Conservation (phyloP, 495 filamentous ascomycete genomes). For the Elasticomyces elasticus region DNA sequence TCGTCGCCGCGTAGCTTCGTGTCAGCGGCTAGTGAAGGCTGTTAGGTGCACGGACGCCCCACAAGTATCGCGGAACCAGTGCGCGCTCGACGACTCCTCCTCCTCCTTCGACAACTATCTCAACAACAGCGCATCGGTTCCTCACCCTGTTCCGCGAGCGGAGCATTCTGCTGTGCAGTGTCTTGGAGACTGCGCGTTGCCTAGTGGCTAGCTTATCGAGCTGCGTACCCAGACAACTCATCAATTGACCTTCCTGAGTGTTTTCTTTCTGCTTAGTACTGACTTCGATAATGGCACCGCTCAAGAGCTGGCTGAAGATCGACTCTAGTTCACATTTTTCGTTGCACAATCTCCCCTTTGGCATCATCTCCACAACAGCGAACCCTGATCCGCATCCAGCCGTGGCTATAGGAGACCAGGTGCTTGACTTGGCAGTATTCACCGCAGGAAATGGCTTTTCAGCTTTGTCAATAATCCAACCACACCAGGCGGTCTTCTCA, state of each 20-base stretch:
- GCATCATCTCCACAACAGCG: constrained; percentile 59
- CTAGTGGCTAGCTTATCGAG: no score
- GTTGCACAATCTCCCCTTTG: constrained; percentile 84
- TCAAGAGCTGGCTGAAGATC: constrained; percentile 54
- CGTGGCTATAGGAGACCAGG: constrained; percentile 68
- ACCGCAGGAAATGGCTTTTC: constrained; percentile 49
- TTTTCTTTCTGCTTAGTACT: no score
- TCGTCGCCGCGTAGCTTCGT: not conserved
- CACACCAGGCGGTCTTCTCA: constrained; percentile 52
- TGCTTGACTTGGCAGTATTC: constrained; percentile 65
- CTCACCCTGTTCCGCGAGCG: no score
- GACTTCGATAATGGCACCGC: constrained; percentile 53
- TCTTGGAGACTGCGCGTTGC: no score
- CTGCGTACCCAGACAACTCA: no score
- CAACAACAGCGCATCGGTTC: no score
- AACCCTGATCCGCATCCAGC: constrained; percentile 52
- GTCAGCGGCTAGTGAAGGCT: not conserved
- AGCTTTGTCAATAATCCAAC: constrained; percentile 47
- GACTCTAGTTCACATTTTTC: constrained; percentile 64
- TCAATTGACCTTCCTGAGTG: no score
- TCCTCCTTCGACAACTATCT: no score
- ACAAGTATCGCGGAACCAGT: not conserved
- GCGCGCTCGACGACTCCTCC: no score
- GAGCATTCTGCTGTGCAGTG: no score
- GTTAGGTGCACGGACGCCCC: not conserved